Conservation (phyloP, 495 filamentous ascomycete genomes). For the Patellaria atrata region DNA sequence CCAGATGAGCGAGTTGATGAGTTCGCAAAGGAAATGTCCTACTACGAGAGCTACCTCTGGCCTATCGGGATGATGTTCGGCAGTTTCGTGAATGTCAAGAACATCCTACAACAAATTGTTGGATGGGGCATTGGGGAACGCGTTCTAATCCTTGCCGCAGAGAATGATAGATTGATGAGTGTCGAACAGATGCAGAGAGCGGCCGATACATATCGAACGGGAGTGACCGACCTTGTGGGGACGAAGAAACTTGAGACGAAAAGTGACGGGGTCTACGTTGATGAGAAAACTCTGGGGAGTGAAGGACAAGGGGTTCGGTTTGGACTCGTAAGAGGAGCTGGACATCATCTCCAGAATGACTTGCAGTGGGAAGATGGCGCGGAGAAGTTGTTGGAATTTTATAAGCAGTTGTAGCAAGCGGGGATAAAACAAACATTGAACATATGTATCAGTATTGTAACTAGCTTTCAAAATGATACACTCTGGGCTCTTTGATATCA, state of each 20-base stretch:
- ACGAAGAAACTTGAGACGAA: slow-evolving; percentile 4
- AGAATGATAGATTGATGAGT: slow-evolving; percentile 25
- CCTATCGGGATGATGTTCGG: slow-evolving; percentile 29
- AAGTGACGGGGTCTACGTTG: slow-evolving; percentile 8
- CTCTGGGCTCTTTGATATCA: too few relatives aligned
- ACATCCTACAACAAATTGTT: slow-evolving; percentile 26
- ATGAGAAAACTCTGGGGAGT: slow-evolving; percentile 14
- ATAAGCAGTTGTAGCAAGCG: too few relatives aligned
- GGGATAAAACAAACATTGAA: too few relatives aligned
- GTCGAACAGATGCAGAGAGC: slow-evolving; percentile 18
- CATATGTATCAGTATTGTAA: too few relatives aligned
- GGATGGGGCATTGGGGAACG: slow-evolving; percentile 7
- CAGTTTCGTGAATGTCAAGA: slow-evolving; percentile 27
- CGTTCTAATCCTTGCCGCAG: slow-evolving; percentile 32
- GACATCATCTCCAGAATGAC: slow-evolving; percentile 37
- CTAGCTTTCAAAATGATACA: too few relatives aligned
- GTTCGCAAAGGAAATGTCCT: too few relatives aligned
- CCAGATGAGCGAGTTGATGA: too few relatives aligned
- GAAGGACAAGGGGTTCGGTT: slow-evolving; percentile 23
- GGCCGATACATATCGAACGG: slow-evolving; percentile 20
- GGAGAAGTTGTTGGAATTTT: slow-evolving; percentile 26
- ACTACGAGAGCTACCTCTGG: slow-evolving; percentile 35
- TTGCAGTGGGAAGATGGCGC: slow-evolving; percentile 28
- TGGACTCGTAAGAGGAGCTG: slow-evolving; percentile 25
- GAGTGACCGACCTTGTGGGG: slow-evolving; percentile 11